Conservation (phyloP, 1,139 yeast species). For the Saccharomyces hybrid region DNA sequence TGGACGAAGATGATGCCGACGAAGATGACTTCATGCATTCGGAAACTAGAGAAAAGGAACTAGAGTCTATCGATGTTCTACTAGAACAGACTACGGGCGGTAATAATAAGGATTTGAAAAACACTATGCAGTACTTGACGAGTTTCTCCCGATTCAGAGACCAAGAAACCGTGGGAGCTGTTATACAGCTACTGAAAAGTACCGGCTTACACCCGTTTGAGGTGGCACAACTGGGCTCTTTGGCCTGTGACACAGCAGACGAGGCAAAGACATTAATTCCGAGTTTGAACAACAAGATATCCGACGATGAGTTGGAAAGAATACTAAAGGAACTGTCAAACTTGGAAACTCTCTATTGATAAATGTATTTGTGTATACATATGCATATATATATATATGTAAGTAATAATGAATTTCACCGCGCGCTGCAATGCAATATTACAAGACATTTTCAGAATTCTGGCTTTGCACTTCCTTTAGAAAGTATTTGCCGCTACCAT, state of each 20-base stretch:
- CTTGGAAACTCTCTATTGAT: constrained; percentile 41
- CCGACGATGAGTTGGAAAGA: constrained; percentile 81
- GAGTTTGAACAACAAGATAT: constrained; percentile 68
- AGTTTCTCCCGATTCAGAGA: constrained; percentile 86
- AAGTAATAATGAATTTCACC: background rate
- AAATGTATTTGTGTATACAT: constrained; percentile 1
- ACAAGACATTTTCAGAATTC: background rate
- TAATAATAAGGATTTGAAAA: constrained; percentile 70
- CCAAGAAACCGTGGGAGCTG: constrained; percentile 88
- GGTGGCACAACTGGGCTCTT: constrained; percentile 86
- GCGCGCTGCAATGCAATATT: background rate
- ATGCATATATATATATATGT: background rate
- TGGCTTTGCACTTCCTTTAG: background rate
- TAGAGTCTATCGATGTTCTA: constrained; percentile 28
- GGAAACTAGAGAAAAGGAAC: constrained; percentile 33
- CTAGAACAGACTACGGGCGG: constrained; percentile 44
- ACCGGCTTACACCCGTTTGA: constrained; percentile 90
- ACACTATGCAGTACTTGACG: constrained; percentile 81
- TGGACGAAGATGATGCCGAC: constrained; percentile 32
- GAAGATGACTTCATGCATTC: constrained; percentile 31
- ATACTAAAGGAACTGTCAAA: constrained; percentile 79
- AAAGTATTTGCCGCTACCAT: constrained; percentile 39
- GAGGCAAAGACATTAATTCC: constrained; percentile 95
- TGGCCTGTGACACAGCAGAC: constrained; percentile 94
- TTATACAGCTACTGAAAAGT: constrained; percentile 73